A percentile compares a stretch with the other conserved stretches of the same genome.
These are phyloP conservation scores for Aegle marmelos DNA, from an alignment of 345 rosid genomes.

Conservation along the genomic window DNA sequence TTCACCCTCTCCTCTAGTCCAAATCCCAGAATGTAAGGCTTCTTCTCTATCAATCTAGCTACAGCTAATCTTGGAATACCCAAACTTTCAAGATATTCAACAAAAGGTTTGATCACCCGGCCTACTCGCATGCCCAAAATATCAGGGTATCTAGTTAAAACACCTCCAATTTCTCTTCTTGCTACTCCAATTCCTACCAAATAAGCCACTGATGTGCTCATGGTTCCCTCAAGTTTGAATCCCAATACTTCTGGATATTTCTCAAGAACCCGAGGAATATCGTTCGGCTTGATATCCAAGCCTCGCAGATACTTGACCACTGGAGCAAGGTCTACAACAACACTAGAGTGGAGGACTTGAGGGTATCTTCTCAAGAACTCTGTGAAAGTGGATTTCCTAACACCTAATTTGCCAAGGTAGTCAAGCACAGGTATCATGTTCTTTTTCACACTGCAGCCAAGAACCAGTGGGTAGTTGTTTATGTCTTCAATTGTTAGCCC, in stretches of 20 bases:
- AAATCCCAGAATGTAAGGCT: constrained; percentile 78
- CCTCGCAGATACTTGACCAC: constrained; percentile 93
- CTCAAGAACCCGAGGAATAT: constrained; percentile 86
- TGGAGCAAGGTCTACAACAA: constrained; percentile 88
- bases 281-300: constrained; percentile 74
- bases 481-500: constrained; percentile 83
- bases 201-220: constrained; percentile 95
- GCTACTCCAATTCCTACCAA: constrained; percentile 84
- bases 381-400: constrained; percentile 75
- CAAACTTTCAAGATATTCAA: constrained; percentile 71
- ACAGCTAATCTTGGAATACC: constrained; percentile 79
- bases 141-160: constrained; percentile 79
- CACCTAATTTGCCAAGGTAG: constrained; percentile 89
- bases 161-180: constrained; percentile 82
- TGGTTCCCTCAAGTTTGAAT: constrained; percentile 93
- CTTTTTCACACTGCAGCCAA: constrained; percentile 96
- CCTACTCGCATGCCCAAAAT: constrained; percentile 91
- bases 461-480: constrained; percentile 85
- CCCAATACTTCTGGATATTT: constrained; percentile 86
- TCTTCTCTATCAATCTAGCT: constrained; percentile 84
- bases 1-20: constrained; percentile 59
- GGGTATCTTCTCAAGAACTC: constrained; percentile 80
- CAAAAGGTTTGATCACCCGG: constrained; percentile 78
- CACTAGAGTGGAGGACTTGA: constrained; percentile 83
- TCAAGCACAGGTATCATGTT: constrained; percentile 94